Evolutionary conservation across 495 filamentous ascomycete genomes (phyloP), one percentile per base, ranked within the genome.

Genomic region (Trichoderma virens): DNA sequence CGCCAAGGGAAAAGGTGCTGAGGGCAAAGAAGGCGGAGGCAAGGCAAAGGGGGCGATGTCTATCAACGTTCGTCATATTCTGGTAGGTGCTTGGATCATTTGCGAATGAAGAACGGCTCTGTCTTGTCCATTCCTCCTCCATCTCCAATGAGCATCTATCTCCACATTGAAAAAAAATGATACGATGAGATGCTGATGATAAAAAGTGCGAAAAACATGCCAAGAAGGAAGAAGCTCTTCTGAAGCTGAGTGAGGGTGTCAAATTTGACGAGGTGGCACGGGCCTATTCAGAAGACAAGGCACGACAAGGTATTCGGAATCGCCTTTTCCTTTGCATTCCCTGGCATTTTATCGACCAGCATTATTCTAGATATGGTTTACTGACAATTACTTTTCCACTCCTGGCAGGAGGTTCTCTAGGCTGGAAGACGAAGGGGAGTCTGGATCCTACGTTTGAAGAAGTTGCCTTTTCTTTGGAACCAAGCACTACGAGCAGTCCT

Each of bases 201-300:
- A 32, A 5, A 31, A 32, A 91, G 89, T 96, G 92, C 72, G 90
- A 91, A 72, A 97, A 97, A 74, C 85, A 92, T 74, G 78, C 83
- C 47, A 92, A 90, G 76, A 95, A 93, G 72, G 91, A 96, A 78
- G 90, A 94, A 73, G 93, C 92, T 0, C 73, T 96, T 6, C 82
- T 85, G 63, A 90, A 94, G 75, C 77, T 96, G 20, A 81, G 82
- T 56, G 86, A 85, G 32, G 92, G 92, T 8, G 81, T 80, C 30
- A 92, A 91, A 69, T 97, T 97, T 69, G 90, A 94, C 68, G 88
- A 90, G n/a, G 91, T 96, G 4, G 93, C 93, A 7, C 80, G 84
- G 66, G 86, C 92, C 71, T 93, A 88, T 67, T 92, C 89, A 0
- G 92, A 96, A 74, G 92, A 96, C 72, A 96, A 97, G 74, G 91